phyloP scores from a whole-genome alignment of 2,329 filamentous ascomycete species.

The Fusarium sulawesiense region DNA sequence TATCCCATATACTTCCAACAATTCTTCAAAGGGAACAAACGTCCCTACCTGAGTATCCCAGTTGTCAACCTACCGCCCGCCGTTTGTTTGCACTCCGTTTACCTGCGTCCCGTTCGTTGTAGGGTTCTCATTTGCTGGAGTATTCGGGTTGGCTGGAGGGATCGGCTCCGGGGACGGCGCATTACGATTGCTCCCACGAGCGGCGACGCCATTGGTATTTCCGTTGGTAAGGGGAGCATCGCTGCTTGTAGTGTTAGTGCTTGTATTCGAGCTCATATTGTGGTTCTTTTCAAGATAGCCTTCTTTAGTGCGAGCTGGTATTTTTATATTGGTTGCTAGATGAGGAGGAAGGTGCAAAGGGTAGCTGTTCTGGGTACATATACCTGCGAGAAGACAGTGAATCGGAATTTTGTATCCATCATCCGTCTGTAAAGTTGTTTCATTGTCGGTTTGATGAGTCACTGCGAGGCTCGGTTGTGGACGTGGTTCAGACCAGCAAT shows the following conservation, averaged over 20 bases:
- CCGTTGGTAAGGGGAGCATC: not conserved
- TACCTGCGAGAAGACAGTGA: too few species aligned
- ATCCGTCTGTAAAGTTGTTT: accelerated
- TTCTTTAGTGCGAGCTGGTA: not conserved
- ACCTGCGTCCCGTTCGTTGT: not conserved
- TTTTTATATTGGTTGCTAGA: not conserved
- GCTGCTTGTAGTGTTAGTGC: not conserved
- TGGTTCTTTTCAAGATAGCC: accelerated
- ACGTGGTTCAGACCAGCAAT: too few species aligned
- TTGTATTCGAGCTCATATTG: not conserved
- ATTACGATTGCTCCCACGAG: not conserved
- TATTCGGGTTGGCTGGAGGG: not conserved
- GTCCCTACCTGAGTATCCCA: accelerated
- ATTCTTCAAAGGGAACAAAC: not conserved
- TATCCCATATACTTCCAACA: not conserved
- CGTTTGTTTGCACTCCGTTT: not conserved
- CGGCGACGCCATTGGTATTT: not conserved
- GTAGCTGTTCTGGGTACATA: too few species aligned
- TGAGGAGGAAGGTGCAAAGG: too few species aligned
- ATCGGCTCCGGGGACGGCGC: not conserved
- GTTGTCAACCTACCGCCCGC: not conserved
- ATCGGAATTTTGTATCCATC: too few species aligned
- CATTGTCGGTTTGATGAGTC: too few species aligned
- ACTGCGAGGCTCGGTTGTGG: too few species aligned
- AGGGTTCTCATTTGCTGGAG: not conserved